Percentiles rank a stretch among this genome's conserved stretches.
phyloP scores from a whole-genome alignment of 192 early-diverging fungal genomes.

The Coemansia pectinata region DNA sequence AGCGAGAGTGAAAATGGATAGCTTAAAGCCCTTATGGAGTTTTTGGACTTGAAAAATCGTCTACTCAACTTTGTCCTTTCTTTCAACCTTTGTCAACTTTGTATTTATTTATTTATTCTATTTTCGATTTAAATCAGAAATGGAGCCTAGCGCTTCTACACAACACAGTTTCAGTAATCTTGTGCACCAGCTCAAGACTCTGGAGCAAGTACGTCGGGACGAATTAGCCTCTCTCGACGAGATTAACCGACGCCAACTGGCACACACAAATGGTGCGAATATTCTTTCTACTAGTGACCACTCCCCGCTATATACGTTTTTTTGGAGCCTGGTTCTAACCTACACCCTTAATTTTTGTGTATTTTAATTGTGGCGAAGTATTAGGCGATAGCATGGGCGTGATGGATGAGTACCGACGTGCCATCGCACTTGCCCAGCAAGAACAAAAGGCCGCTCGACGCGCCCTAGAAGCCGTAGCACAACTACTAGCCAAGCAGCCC shows the following conservation, averaged over 20 bases:
- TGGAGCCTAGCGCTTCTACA: slow-evolving; percentile 2
- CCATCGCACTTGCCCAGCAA: slow-evolving; percentile 13
- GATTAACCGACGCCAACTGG: slow-evolving; percentile 10
- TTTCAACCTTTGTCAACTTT: background rate
- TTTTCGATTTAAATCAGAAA: background rate
- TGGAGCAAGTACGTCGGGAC: slow-evolving; percentile 21
- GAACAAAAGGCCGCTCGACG: slow-evolving; percentile 29
- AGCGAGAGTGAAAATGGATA: background rate
- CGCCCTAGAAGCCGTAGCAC: slow-evolving; percentile 23
- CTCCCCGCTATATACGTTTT: background rate
- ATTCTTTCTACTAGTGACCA: background rate
- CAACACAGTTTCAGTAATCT: background rate
- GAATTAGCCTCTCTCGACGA: slow-evolving; percentile 17
- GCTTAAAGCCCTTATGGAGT: background rate
- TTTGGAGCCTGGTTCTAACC: background rate
- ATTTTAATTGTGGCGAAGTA: background rate
- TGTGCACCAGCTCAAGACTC: slow-evolving; percentile 11
- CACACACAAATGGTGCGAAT: background rate
- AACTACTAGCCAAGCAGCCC: slow-evolving; percentile 17
- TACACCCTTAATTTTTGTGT: background rate
- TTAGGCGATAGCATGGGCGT: background rate
- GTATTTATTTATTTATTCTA: background rate
- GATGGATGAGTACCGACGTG: slow-evolving; percentile 9
- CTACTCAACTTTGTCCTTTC: background rate
- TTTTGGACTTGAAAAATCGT: background rate